Evolutionary conservation across 768 basidiomycete species (phyloP).

Genomic region (Suillus tomentosus): DNA sequence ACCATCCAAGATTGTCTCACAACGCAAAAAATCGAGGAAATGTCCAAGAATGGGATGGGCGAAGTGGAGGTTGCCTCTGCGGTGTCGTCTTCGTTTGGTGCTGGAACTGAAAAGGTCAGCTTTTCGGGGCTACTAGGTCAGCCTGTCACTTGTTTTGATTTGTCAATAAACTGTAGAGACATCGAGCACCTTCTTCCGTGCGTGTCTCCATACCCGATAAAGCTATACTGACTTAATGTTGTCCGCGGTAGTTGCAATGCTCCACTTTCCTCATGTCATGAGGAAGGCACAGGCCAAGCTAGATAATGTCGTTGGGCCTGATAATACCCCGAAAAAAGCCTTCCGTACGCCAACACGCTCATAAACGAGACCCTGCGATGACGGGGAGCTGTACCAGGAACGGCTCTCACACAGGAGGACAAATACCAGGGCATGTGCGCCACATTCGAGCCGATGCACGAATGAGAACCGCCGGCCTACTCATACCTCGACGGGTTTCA

Average conservation of each 20-base stretch:
- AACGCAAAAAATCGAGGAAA: too few relatives aligned
- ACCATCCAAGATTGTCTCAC: too few relatives aligned
- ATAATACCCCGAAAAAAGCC: constrained; percentile 17
- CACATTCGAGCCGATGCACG: background rate
- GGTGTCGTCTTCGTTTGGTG: background rate
- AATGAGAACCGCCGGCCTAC: background rate
- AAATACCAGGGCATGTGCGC: constrained; percentile 18
- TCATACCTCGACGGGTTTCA: constrained; percentile 15
- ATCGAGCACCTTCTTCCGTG: background rate
- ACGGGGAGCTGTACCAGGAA: background rate
- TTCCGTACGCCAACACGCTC: constrained; percentile 10
- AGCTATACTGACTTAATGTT: background rate
- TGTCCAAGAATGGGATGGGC: too few relatives aligned
- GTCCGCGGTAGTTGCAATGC: constrained; percentile 25
- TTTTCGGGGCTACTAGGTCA: background rate
- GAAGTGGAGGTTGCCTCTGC: too few relatives aligned
- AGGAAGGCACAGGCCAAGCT: constrained; percentile 27
- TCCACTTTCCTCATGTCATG: constrained; percentile 28
- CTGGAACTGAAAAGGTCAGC: background rate
- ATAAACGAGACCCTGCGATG: constrained; percentile 12
- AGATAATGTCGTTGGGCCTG: constrained; percentile 25
- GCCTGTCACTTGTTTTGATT: background rate
- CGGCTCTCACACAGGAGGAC: constrained; percentile 19
- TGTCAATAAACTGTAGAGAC: background rate
- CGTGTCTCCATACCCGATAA: background rate